Conservation (phyloP, 2,329 filamentous ascomycete species). For the Penicillium sp. region DNA sequence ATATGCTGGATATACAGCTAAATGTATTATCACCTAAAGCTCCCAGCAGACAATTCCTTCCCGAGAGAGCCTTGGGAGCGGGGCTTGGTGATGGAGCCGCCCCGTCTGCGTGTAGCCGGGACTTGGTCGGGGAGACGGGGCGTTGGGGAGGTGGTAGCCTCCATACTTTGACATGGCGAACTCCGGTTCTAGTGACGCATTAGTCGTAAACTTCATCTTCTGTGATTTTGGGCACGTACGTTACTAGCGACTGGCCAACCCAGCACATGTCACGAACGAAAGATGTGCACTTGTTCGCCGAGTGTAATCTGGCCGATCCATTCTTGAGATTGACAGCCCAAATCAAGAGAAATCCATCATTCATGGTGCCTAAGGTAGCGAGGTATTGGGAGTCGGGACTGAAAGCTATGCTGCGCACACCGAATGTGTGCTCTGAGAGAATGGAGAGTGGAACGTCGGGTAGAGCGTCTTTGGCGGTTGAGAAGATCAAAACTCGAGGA, state of each 20-base stretch:
- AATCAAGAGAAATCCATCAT: constrained; percentile 91
- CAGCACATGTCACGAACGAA: constrained; percentile 84
- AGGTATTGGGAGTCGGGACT: constrained; percentile 83
- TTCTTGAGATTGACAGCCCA: constrained; percentile 85
- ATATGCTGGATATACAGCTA: constrained; percentile 71
- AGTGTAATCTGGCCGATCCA: constrained; percentile 75
- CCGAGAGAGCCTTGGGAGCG: constrained; percentile 69
- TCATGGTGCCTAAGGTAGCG: constrained; percentile 82
- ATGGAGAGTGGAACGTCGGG: constrained; percentile 81
- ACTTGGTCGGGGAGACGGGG: constrained; percentile 63
- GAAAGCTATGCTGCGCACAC: constrained; percentile 85
- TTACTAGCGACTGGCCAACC: constrained; percentile 81
- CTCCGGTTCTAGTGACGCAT: constrained; percentile 57
- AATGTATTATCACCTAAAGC: constrained; percentile 81
- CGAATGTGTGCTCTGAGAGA: constrained; percentile 85
- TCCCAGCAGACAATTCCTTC: constrained; percentile 84
- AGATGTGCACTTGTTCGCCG: constrained; percentile 90
- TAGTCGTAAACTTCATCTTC: background rate
- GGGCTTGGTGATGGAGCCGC: constrained; percentile 39
- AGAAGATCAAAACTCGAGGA: constrained; percentile 88
- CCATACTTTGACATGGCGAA: constrained; percentile 93
- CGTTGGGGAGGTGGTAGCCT: constrained; percentile 66
- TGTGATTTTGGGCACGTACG: constrained; percentile 44
- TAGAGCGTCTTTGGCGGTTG: constrained; percentile 70
- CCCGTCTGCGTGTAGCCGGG: constrained; percentile 51